phyloP scores from a whole-genome alignment of 352 stramenopile species.

The Plasmopara halstedii region DNA sequence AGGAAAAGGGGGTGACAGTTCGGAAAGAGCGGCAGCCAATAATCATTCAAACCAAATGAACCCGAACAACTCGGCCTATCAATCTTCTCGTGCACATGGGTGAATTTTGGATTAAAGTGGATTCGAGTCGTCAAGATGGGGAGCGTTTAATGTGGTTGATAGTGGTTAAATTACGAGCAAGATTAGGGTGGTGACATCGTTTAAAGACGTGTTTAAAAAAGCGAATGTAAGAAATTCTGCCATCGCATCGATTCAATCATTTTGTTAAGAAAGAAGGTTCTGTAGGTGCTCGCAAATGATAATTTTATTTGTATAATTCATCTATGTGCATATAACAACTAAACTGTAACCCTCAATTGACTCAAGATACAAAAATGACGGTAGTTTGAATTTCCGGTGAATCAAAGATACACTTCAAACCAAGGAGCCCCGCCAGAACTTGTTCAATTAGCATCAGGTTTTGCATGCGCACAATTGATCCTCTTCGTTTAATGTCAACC shows the following conservation, averaged over 20 bases:
- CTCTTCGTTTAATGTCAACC: too few species aligned
- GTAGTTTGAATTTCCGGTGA: too few species aligned
- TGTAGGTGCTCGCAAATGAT: too few species aligned
- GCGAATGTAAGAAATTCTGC: not conserved
- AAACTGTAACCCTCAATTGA: too few species aligned
- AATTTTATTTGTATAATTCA: too few species aligned
- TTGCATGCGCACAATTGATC: too few species aligned
- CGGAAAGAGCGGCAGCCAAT: not conserved
- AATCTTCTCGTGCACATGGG: not conserved
- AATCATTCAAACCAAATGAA: conserved; percentile 1
- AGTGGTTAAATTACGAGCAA: not conserved
- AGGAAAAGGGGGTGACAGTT: not conserved
- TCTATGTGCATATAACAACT: too few species aligned
- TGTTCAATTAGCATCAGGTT: too few species aligned
- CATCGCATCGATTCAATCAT: not conserved
- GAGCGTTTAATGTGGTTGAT: not conserved
- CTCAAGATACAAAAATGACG: too few species aligned
- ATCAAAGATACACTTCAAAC: too few species aligned
- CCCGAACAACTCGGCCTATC: not conserved
- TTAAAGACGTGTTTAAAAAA: not conserved
- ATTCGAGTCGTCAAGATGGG: not conserved
- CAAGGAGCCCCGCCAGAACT: too few species aligned
- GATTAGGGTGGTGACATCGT: not conserved
- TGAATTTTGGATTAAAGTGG: not conserved
- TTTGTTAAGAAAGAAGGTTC: too few species aligned